Evolutionary conservation across 768 basidiomycete genomes (phyloP).

Genomic region (Russula earlei): DNA sequence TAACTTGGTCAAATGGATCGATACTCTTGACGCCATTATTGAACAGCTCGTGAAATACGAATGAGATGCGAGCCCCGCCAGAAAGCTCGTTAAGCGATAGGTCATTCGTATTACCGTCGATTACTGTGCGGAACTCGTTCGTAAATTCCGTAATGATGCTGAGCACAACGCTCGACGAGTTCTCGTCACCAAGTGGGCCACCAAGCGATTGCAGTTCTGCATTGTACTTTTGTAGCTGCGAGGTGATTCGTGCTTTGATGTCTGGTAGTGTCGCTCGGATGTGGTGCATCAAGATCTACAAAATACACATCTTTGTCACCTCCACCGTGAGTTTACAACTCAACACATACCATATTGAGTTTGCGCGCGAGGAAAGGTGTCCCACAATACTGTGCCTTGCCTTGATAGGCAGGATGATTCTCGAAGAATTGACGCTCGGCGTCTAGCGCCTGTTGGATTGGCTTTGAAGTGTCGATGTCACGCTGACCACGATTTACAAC

Average conservation of each 20-base stretch:
- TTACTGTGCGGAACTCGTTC: slow-evolving; percentile 89
- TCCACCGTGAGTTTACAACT: neutral
- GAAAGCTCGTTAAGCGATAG: slow-evolving; percentile 90
- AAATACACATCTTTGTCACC: neutral
- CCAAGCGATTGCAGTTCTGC: slow-evolving; percentile 78
- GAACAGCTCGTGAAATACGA: slow-evolving; percentile 98
- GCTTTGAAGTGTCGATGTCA: slow-evolving; percentile 85
- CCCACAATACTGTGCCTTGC: slow-evolving; percentile 93
- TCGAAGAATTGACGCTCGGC: slow-evolving; percentile 91
- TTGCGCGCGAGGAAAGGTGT: slow-evolving; percentile 94
- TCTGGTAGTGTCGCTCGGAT: slow-evolving; percentile 97
- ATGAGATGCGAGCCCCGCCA: slow-evolving; percentile 98
- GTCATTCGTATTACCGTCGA: slow-evolving; percentile 97
- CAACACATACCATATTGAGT: slow-evolving; percentile 71
- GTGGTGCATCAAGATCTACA: slow-evolving; percentile 96
- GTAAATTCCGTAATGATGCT: slow-evolving; percentile 99
- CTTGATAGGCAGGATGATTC: slow-evolving; percentile 84
- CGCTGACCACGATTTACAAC: slow-evolving; percentile 98
- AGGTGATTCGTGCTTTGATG: slow-evolving; percentile 91
- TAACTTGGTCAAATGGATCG: slow-evolving; percentile 98
- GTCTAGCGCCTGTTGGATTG: slow-evolving; percentile 80
- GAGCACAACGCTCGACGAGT: slow-evolving; percentile 85
- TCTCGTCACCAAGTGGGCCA: slow-evolving; percentile 75
- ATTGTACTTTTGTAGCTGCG: slow-evolving; percentile 82
- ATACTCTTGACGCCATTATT: slow-evolving; percentile 93